Percentiles rank a stretch among this genome's conserved stretches.
phyloP scores from a whole-genome alignment of 331 rosid species.

The Telfairia occidentalis region DNA sequence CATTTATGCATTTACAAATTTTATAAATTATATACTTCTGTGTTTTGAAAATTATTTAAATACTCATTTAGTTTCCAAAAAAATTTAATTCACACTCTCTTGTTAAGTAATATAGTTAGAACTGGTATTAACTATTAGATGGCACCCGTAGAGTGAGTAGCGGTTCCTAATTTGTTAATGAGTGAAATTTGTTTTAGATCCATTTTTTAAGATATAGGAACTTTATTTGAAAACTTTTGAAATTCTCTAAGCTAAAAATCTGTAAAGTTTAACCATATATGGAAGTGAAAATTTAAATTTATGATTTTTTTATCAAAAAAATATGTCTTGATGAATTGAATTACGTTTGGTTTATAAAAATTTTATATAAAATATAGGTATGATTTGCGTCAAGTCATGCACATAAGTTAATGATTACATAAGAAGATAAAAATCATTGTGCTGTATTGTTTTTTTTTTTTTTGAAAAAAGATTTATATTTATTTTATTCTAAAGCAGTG shows the following conservation, averaged over 20 bases:
- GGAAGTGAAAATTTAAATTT: no score
- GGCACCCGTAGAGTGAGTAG: not conserved
- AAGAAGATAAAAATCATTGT: slow-evolving; percentile 39
- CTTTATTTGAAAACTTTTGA: not conserved
- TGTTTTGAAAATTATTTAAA: not conserved
- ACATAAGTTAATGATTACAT: slow-evolving; percentile 44
- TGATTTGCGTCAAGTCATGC: slow-evolving; percentile 47
- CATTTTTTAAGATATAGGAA: no score
- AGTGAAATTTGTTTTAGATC: not conserved
- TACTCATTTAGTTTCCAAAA: not conserved
- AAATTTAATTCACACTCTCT: not conserved
- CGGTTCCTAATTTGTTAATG: not conserved
- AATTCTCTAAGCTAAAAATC: not conserved
- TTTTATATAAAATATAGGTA: slow-evolving; percentile 15
- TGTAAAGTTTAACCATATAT: no score
- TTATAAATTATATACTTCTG: not conserved
- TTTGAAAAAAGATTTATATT: not conserved
- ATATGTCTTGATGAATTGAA: no score
- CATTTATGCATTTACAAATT: not conserved
- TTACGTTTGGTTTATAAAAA: no score
- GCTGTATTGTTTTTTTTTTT: slow-evolving; percentile 21
- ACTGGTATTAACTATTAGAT: not conserved
- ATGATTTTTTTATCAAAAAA: no score
- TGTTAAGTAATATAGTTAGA: not conserved
- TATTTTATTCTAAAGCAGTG: slow-evolving; percentile 6